These are phyloP conservation scores for Metschnikowia proteae DNA, from an alignment of 805 yeast species.

Conservation along the genomic window DNA sequence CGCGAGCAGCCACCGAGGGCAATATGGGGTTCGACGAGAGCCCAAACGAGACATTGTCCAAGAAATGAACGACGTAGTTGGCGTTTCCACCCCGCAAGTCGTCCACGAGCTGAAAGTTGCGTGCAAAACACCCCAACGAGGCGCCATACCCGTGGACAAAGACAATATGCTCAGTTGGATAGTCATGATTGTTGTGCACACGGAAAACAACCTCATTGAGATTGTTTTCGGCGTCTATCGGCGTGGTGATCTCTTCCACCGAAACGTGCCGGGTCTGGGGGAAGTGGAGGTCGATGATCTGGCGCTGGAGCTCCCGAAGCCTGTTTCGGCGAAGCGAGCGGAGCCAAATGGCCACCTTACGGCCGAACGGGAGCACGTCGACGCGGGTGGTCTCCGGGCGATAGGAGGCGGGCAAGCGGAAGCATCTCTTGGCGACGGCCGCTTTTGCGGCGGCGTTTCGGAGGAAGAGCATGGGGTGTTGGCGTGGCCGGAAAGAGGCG, in stretches of 20 bases:
- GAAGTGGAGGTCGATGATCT: constrained; percentile 33
- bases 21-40: constrained; percentile 45
- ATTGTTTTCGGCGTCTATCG: constrained; percentile 26
- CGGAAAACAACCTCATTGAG: constrained; percentile 36
- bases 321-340: constrained; percentile 23
- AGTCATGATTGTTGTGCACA: constrained; percentile 23
- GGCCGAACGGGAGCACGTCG: constrained; percentile 12
- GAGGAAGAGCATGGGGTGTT: not conserved
- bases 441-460: not conserved
- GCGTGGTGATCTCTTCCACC: constrained; percentile 16
- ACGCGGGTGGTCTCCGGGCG: constrained; percentile 11
- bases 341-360: constrained; percentile 17
- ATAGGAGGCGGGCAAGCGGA: constrained; percentile 11
- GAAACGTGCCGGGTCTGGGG: constrained; percentile 22
- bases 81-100: constrained; percentile 23
- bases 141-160: constrained; percentile 59
- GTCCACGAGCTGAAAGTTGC: constrained; percentile 45
- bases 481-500: not conserved
- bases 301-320: constrained; percentile 31
- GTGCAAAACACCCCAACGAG: constrained; percentile 52
- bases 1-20: constrained; percentile 4
- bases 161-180: constrained; percentile 39
- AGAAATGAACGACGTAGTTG: constrained; percentile 46
- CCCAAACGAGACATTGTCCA: constrained; percentile 51
- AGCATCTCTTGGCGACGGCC: not conserved